Base-by-base conservation (phyloP, 495 filamentous ascomycete genomes). In the Penicillium bialowiezense region DNA sequence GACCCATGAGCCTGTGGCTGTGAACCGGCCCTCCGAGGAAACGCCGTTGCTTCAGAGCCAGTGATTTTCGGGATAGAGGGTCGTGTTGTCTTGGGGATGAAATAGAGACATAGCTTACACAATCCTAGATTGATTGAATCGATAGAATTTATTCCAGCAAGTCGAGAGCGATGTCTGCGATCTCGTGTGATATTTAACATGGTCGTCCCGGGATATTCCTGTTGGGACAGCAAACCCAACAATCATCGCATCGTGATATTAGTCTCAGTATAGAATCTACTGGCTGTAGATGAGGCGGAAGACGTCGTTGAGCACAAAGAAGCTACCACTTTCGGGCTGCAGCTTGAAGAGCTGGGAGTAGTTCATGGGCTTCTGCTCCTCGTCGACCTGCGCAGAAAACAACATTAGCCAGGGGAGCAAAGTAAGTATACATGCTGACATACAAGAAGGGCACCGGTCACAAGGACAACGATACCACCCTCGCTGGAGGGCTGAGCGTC, bases 221-320 rank as follows among this genome's bases (percentile, higher is more conserved):
- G 17, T 28, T 21, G 13, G 21, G 14, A 17, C 8, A 48, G 9
- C 8, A 15, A 12, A 19, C 40, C 18, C 26, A 29, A 45, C 47
- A 41, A 14, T 62, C 55, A 53, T 64, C 28, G 52, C 56, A 23
- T 63, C 57, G 50, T 65, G 44, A 44, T 44, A 40, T 34, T 50
- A 33, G 35, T 49, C 24, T 47, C 36, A 31, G 6, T 26, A 29
- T 13, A 37, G 23, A 29, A 50, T 44, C 54, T 59, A 56, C 29
- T 61, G 62, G 46, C 55, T 52, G 71, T 88, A 91, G 53, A 91
- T 77, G 48, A 97, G 77, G 56, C 84, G 84, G 82, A 96, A 97
- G 70, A 96, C 72, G 64, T 97, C 91, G 76, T 96, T 96, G 73
- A 83, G 84, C 60, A 97, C 85, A 64, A 80, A 95, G 76, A 84